These are phyloP conservation scores for Suillus paluster DNA, from an alignment of 768 basidiomycete genomes.

Conservation along the genomic window DNA sequence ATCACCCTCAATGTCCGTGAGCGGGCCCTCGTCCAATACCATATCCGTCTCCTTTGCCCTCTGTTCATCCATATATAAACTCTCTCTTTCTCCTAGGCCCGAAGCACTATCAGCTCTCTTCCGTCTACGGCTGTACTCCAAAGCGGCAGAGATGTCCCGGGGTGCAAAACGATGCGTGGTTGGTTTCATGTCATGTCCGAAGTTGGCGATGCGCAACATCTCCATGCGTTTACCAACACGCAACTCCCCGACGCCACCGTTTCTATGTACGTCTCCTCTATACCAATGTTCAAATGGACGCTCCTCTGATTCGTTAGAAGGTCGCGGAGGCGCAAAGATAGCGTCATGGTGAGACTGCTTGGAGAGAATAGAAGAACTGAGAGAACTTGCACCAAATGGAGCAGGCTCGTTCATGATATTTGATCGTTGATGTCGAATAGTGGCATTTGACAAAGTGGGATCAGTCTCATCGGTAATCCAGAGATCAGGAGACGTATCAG, in stretches of 20 bases:
- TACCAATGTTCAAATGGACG: conserved; percentile 91
- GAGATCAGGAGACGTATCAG: conserved; percentile 35
- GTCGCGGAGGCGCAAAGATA: conserved; percentile 43
- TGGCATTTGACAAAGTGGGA: conserved; percentile 36
- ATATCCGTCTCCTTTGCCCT: conserved; percentile 47
- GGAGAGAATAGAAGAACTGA: conserved; percentile 48
- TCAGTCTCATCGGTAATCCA: conserved; percentile 33
- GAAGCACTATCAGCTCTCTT: conserved; percentile 71
- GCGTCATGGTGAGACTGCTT: conserved; percentile 40
- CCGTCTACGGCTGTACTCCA: conserved; percentile 40
- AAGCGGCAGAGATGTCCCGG: conserved; percentile 26
- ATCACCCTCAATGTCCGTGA: conserved; percentile 73
- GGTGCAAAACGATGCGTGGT: conserved; percentile 27
- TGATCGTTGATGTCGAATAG: conserved; percentile 44
- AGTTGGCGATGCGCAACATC: conserved; percentile 89
- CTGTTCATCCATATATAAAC: conserved; percentile 72
- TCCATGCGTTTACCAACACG: conserved; percentile 75
- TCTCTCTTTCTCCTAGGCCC: conserved; percentile 58
- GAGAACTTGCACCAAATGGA: conserved; percentile 55
- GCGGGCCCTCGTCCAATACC: conserved; percentile 76
- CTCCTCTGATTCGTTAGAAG: conserved; percentile 79
- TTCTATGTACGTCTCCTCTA: conserved; percentile 82
- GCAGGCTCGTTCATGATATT: conserved; percentile 66
- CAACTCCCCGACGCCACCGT: conserved; percentile 88
- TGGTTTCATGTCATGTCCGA: conserved; percentile 63